Evolutionary conservation across 1,284 basidiomycete species (phyloP), one percentile per base, ranked within the genome.

Genomic region (Ceratobasidium sp.): DNA sequence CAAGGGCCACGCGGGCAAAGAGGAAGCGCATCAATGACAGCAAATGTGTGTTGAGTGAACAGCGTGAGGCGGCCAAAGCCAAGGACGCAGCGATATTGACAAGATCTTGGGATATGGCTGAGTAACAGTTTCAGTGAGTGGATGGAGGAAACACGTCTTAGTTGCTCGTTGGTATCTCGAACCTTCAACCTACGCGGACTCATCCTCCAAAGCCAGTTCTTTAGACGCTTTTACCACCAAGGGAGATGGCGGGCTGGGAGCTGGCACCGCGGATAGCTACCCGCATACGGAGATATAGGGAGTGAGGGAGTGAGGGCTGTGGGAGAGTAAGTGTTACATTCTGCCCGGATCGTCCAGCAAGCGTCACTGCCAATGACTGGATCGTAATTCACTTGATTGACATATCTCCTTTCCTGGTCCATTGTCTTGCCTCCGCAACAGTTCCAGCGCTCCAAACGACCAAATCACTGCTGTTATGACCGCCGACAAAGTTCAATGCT

Each of bases 61-160:
- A 91, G 68, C 87, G 86, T 0, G 86, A 83, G 50, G 88, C 87
- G 0, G 85, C 90, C 67, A 90, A 88, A 80, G 91, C 93, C 81
- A 94, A 92, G 81, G 93, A 94, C 81, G 91, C 90, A 84, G 91
- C 90, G 20, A 94, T 92, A 0, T 94, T 94, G 92, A 92, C 93
- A 77, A 94, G 93, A 92, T 93, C 94, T 83, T 91, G 92, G 84
- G 89, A 91, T 81, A 86, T 94, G 83, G 93, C 93, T 33, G 93
- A 92, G 83, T 88, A 92, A 81, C 86, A 91, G 78, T 94, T 92
- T 81, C 93, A 92, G 66, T 92, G 44, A 77, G 26, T 33, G 12
- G 28, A 7, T 59, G n/a, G 20, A 57, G 10, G 33, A 33, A 33
- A 33, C 33, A 33, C 33, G 33, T 33, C 33, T 33, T 33, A 33